Percentiles rank a stretch among this genome's conserved stretches.
These are phyloP conservation scores for Bifiguratus adelaidae DNA, from an alignment of 192 early-diverging fungal genomes.

Conservation along the genomic window DNA sequence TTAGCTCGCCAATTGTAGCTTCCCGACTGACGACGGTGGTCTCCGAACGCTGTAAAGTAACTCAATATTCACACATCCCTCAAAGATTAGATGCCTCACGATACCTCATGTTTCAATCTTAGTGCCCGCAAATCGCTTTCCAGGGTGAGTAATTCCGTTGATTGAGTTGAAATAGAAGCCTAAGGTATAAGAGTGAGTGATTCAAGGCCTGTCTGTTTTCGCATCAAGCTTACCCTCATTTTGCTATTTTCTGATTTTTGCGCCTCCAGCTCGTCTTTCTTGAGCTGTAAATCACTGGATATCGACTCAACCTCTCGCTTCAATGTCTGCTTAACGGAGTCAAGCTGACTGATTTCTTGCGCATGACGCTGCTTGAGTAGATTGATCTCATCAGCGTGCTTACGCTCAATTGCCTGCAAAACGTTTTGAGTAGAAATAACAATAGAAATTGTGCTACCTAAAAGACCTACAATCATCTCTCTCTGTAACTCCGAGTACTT, in stretches of 20 bases:
- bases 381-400: slow-evolving; percentile 24
- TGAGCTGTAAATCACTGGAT: slow-evolving; percentile 12
- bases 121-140: slow-evolving; percentile 12
- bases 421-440: neutral
- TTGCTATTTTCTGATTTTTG: slow-evolving; percentile 29
- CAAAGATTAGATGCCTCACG: neutral
- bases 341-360: slow-evolving; percentile 20
- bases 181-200: neutral
- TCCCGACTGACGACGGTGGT: slow-evolving; percentile 19
- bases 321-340: slow-evolving; percentile 12
- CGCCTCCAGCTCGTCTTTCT: slow-evolving; percentile 13
- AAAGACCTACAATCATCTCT: slow-evolving; percentile 10
- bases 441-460: neutral
- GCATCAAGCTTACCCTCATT: neutral
- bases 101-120: slow-evolving; percentile 10
- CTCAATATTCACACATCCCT: neutral
- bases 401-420: slow-evolving; percentile 17
- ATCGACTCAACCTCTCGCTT: slow-evolving; percentile 20
- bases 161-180: neutral
- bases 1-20: slow-evolving; percentile 31
- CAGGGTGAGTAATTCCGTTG: neutral
- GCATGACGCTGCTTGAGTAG: slow-evolving; percentile 10
- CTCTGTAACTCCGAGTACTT: slow-evolving; percentile 27
- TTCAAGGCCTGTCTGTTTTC: no score
- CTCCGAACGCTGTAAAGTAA: slow-evolving; percentile 11